Evolutionary conservation across 2,329 filamentous ascomycete species (phyloP).

Genomic region (Colletotrichum costaricense): DNA sequence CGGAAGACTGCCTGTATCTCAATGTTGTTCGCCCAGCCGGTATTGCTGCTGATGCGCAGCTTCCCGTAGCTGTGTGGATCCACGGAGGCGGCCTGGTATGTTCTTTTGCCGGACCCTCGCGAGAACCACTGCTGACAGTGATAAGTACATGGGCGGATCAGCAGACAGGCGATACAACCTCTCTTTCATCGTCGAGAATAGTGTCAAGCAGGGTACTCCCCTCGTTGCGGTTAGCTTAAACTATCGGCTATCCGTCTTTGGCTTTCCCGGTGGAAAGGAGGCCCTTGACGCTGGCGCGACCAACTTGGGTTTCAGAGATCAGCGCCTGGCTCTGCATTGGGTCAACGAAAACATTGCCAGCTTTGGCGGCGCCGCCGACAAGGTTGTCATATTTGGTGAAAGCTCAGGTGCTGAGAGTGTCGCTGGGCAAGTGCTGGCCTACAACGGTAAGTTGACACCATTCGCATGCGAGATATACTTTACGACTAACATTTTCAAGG

Average conservation of each 20-base stretch:
- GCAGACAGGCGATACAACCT: conserved; percentile 68
- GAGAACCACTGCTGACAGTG: conserved; percentile 1
- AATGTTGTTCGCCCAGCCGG: conserved; percentile 69
- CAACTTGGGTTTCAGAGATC: conserved; percentile 62
- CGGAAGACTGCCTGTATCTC: conserved; percentile 71
- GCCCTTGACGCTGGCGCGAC: conserved; percentile 53
- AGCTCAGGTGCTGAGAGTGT: conserved; percentile 61
- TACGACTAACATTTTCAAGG: conserved; percentile 33
- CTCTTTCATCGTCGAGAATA: conserved; percentile 65
- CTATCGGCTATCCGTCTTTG: conserved; percentile 59
- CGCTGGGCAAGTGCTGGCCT: conserved; percentile 57
- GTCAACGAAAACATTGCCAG: conserved; percentile 57
- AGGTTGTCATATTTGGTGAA: conserved; percentile 64
- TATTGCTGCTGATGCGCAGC: conserved; percentile 47
- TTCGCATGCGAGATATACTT: background rate
- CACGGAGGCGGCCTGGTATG: conserved; percentile 52
- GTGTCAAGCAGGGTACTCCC: conserved; percentile 56
- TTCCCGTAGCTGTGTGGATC: conserved; percentile 71
- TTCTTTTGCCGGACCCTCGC: too few relatives aligned
- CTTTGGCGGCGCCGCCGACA: conserved; percentile 56
- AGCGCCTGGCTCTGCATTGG: conserved; percentile 59
- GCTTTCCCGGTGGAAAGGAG: conserved; percentile 57
- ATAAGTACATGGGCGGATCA: conserved; percentile 42
- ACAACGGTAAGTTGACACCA: conserved; percentile 50
- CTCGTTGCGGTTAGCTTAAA: conserved; percentile 62